Conservation (phyloP, 1,139 yeast species). For the Sugiyamaella paludigena region DNA sequence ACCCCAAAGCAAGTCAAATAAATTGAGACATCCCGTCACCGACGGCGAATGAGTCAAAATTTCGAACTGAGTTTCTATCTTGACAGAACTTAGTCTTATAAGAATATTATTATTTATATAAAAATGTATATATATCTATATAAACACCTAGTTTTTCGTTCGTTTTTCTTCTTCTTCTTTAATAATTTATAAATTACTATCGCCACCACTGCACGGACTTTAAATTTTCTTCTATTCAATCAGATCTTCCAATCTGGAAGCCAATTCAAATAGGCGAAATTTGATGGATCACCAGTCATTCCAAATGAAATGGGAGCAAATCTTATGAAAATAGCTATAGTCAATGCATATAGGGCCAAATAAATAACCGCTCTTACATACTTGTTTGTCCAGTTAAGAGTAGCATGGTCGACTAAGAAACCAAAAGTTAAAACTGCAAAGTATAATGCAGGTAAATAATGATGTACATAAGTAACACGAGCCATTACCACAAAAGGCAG, state of each 20-base stretch:
- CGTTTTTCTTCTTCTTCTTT: neutral
- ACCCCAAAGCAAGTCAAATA: too few species aligned
- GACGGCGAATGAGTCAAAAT: too few species aligned
- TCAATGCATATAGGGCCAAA: constrained; percentile 49
- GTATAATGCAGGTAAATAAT: constrained; percentile 92
- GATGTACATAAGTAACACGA: constrained; percentile 96
- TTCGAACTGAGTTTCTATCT: too few species aligned
- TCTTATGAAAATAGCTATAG: constrained; percentile 66
- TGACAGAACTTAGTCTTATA: too few species aligned
- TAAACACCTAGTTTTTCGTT: neutral
- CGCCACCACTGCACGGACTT: neutral
- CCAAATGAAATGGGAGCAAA: constrained; percentile 85
- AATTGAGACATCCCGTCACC: too few species aligned
- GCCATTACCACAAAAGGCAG: constrained; percentile 92
- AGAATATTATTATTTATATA: too few species aligned
- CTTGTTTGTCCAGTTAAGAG: constrained; percentile 44
- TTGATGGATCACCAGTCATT: constrained; percentile 73
- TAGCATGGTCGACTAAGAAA: constrained; percentile 67
- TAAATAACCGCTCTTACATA: constrained; percentile 34
- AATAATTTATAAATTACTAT: neutral
- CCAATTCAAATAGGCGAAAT: constrained; percentile 73
- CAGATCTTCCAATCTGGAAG: constrained; percentile 69
- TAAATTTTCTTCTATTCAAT: constrained; percentile 2
- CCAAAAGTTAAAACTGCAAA: constrained; percentile 85
- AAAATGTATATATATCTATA: too few species aligned